Conservation (phyloP, 352 stramenopile species). For the Globisporangium carolinianum region DNA sequence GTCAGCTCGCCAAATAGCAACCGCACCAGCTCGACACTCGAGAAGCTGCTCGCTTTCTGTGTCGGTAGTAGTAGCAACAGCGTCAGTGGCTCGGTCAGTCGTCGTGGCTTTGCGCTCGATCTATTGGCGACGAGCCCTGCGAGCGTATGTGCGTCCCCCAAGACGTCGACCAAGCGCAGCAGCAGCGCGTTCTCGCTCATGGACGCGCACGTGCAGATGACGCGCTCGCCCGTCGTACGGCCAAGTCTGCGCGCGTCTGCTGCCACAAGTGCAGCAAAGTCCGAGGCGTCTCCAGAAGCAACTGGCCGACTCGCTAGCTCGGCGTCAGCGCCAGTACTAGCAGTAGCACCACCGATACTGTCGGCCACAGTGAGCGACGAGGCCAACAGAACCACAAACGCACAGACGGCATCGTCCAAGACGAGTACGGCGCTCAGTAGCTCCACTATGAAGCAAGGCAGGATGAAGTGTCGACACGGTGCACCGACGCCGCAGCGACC, state of each 20-base stretch:
- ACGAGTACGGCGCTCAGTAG: not conserved
- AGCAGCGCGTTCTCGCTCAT: conserved; percentile 32
- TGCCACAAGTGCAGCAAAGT: not conserved
- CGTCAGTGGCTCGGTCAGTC: not conserved
- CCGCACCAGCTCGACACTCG: conserved; percentile 22
- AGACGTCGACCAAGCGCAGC: conserved; percentile 23
- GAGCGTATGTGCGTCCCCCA: conserved; percentile 33
- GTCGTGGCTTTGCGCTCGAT: conserved; percentile 24
- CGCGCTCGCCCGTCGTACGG: conserved; percentile 44
- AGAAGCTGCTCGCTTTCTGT: conserved; percentile 51
- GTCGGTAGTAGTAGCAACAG: conserved; percentile 11
- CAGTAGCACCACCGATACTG: not conserved
- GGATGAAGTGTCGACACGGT: conserved; percentile 22
- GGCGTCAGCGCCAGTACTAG: conserved; percentile 1
- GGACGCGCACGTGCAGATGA: conserved; percentile 35
- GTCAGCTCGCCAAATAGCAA: not conserved
- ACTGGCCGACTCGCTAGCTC: conserved; percentile 4
- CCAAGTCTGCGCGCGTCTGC: conserved; percentile 29
- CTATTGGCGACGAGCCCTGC: conserved; percentile 19
- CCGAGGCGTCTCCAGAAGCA: conserved; percentile 3
- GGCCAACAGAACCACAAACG: not conserved
- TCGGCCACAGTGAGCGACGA: not conserved
- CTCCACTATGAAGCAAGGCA: conserved; percentile 3
- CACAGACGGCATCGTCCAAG: not conserved
- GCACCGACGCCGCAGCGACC: not conserved